Evolutionary conservation across 2,329 filamentous ascomycete species (phyloP), one percentile per base, ranked within the genome.

Genomic region (Paracoccidioides brasiliensis): DNA sequence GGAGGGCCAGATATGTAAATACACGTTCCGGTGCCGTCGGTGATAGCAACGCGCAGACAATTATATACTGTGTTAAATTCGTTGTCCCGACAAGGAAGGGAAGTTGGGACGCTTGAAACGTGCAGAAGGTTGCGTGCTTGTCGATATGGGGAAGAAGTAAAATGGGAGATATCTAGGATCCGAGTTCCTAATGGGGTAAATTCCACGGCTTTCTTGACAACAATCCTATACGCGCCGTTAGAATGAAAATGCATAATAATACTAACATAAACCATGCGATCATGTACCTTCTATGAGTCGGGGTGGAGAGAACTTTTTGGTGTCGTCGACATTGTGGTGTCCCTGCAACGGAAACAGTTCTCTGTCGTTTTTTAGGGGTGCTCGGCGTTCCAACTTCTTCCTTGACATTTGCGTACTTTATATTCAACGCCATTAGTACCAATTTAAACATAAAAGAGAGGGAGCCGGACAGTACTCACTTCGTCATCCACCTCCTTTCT

Each of bases 1-100:
- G 94, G 93, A 0, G 91, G 97, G n/a, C 93, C 93, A 0, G 93
- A 97, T 57, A 98, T 98, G 72, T 98, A 98, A 66, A 98, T 97
- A 69, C 94, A 98, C 35, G 91, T 88, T 12, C 94, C 94, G 1
- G 86, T 88, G 15, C 91, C 93, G 62, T 95, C 91, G 12, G 86
- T 86, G 66, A 98, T 98, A 53, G 94, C 93, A 6, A 89, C 86
- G 67, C 95, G 90, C 38, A 98, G 83, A 69, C 97, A 89, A 4
- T 88, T 88, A 67, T 97, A 96, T 5, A 98, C 93, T 2, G 88
- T 83, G 8, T 84, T 82, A 69, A 98, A 98, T 67, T 98, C 94
- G 38, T 82, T 82, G 66, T 96, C 91, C 58, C 93, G 85, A 67
- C 93, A 97, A 8, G 93, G 93, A 5, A 98, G 79, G 46, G 88